Evolutionary conservation across 148 eudicot genomes (phyloP), one percentile per base, ranked within the genome.

Genomic region (Amaranthus palmeri): DNA sequence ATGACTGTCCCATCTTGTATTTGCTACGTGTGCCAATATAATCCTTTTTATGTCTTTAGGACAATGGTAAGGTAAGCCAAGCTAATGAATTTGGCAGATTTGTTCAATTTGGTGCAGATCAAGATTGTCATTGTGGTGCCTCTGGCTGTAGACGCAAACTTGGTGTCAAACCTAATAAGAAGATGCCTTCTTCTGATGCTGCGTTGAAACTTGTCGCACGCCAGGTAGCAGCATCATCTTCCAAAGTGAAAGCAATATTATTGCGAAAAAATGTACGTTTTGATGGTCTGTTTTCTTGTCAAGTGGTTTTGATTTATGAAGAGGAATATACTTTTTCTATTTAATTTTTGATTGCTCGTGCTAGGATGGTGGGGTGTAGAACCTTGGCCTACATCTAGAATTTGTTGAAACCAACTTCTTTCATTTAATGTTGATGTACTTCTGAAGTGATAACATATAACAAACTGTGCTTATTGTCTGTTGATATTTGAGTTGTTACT

Each of bases 61-160:
- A 25, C 36, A 25, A 25, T 25, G 36, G 2, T 25, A 25, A 25
- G 36, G 36, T 67, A 54, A 76, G 58, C 72, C 67, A 79, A 65
- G 74, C 83, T 90, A 81, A 87, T 78, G 75, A 67, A 71, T 76
- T 71, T 85, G 82, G 96, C 97, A 96, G 99, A 89, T 96, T 96
- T 86, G 99, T 96, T 80, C 99, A 96, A 72, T 96, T 96, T 87
- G 99, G 99, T 77, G 99, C 99, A 66, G 99, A 96, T 87, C 99
- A 96, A 81, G 89, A 88, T 83, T 96, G 99, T 79, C 81, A 86
- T 76, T 96, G 99, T 81, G 97, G 97, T 76, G 96, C 99, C 75
- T 75, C 47, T 76, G 85, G 89, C 67, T 96, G 99, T 80, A 90
- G 97, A 78, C 87, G 78, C 65, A 92, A 92, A 83, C 87, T 96